These are phyloP conservation scores for Phialophora macrospora DNA, from an alignment of 2,329 filamentous ascomycete species.

Conservation along the genomic window DNA sequence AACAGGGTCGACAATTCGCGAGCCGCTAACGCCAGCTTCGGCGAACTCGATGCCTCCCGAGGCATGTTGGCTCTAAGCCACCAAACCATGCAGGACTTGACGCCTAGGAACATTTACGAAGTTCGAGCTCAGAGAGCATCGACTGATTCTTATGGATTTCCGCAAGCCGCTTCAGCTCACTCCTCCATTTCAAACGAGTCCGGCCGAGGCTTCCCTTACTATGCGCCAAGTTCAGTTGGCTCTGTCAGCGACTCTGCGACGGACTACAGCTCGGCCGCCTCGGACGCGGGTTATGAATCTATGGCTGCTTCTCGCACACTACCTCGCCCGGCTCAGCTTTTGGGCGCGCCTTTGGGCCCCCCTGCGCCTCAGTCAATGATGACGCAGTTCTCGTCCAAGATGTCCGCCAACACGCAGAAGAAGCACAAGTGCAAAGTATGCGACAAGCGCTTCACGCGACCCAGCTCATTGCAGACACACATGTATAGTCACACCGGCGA, in stretches of 20 bases:
- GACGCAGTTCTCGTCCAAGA: slow-evolving; percentile 96
- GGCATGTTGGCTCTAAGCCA: slow-evolving; percentile 97
- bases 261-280: slow-evolving; percentile 88
- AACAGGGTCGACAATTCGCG: slow-evolving; percentile 40
- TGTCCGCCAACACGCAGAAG: slow-evolving; percentile 94
- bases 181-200: slow-evolving; percentile 96
- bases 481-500: slow-evolving; percentile 99
- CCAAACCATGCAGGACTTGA: slow-evolving; percentile 63
- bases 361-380: slow-evolving; percentile 97
- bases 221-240: slow-evolving; percentile 72
- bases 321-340: slow-evolving; percentile 72
- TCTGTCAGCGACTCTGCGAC: slow-evolving; percentile 66
- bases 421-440: slow-evolving; percentile 99
- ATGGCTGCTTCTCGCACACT: slow-evolving; percentile 75
- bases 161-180: slow-evolving; percentile 78
- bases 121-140: slow-evolving; percentile 70
- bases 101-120: slow-evolving; percentile 86
- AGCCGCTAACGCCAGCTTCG: slow-evolving; percentile 73
- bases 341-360: slow-evolving; percentile 67
- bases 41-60: slow-evolving; percentile 88
- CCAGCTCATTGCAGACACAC: slow-evolving; percentile 92
- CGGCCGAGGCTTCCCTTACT: slow-evolving; percentile 80
- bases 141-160: slow-evolving; percentile 88
- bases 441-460: slow-evolving; percentile 94
- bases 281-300: slow-evolving; percentile 75